phyloP scores from a whole-genome alignment of 306 rosid species.

The Nissolia schottii region DNA sequence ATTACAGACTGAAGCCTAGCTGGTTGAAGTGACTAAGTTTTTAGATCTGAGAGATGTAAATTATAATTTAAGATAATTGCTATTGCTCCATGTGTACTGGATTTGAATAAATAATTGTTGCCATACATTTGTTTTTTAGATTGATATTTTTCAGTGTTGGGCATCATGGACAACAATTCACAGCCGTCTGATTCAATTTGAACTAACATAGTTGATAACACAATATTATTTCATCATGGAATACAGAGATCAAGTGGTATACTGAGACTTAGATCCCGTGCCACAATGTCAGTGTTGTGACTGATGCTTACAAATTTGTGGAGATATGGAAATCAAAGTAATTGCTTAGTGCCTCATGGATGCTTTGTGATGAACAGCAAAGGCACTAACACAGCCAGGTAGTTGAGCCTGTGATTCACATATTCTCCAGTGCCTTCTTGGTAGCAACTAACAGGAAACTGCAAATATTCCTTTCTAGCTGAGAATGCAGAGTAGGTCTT shows the following conservation, averaged over 20 bases:
- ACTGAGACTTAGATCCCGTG: neutral
- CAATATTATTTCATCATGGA: neutral
- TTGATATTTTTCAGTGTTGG: neutral
- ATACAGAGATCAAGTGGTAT: neutral
- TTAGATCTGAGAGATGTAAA: neutral
- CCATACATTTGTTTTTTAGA: neutral
- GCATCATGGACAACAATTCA: neutral
- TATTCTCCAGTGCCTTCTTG: neutral
- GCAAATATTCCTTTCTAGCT: neutral
- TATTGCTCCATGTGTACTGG: neutral
- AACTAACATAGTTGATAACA: neutral
- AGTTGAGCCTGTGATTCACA: neutral
- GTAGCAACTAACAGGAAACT: neutral
- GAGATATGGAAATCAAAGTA: neutral
- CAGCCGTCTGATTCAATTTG: neutral
- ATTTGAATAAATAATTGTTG: conserved; percentile 6
- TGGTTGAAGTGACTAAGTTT: conserved; percentile 8
- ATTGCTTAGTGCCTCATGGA: neutral
- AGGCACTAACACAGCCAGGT: no score
- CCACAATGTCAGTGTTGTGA: neutral
- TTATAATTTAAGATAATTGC: neutral
- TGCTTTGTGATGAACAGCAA: neutral
- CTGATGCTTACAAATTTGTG: no score
- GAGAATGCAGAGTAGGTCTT: neutral
- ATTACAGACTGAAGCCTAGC: conserved; percentile 18